A percentile compares a stretch with the other conserved stretches of the same genome.
These are phyloP conservation scores for Ajuga chamaepitys DNA, from an alignment of 257 asterid species.

Conservation along the genomic window DNA sequence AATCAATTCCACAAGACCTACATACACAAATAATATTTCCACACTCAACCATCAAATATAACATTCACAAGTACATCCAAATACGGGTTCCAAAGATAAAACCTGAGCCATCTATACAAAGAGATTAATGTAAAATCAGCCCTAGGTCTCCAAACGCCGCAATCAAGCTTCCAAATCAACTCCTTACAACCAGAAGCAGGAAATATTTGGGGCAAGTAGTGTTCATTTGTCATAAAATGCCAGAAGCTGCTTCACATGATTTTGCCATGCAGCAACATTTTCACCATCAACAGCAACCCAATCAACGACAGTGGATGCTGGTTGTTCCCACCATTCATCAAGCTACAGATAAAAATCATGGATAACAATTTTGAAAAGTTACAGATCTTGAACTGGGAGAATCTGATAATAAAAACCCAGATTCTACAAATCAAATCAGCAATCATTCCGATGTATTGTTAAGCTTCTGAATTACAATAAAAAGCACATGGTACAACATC, in stretches of 20 bases:
- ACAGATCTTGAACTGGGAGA: neutral
- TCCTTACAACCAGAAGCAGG: too few species aligned
- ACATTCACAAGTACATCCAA: neutral
- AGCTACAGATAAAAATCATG: conserved; percentile 43
- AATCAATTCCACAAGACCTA: neutral
- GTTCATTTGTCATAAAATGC: conserved; percentile 73
- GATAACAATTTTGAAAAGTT: neutral
- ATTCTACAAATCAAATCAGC: too few species aligned
- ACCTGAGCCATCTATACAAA: conserved; percentile 7
- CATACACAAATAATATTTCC: neutral
- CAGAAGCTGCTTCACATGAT: conserved; percentile 86
- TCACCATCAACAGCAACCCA: conserved; percentile 97
- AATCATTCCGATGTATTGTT: too few species aligned
- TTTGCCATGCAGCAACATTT: conserved; percentile 91
- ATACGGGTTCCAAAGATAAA: neutral
- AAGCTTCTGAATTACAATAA: too few species aligned
- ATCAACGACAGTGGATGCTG: conserved; percentile 90
- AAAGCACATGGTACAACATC: too few species aligned
- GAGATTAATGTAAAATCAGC: neutral
- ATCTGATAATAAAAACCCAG: neutral
- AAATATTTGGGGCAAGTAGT: neutral
- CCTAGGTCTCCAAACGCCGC: neutral
- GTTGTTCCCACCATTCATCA: conserved; percentile 99
- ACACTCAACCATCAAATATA: conserved; percentile 11
- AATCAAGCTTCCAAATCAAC: neutral